phyloP scores from a whole-genome alignment of 345 rosid species.

The Camelina neglecta region DNA sequence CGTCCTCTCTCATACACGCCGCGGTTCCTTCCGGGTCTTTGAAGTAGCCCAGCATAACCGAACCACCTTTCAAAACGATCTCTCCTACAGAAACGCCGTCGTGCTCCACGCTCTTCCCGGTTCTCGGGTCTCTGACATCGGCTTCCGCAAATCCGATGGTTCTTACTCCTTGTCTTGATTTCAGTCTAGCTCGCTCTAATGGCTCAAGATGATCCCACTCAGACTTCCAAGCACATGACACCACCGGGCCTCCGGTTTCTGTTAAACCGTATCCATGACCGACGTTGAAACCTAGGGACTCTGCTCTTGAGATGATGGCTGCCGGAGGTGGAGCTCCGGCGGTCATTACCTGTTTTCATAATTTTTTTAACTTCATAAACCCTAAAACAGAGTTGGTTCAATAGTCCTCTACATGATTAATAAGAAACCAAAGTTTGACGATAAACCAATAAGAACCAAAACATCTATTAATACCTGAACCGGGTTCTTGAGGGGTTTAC shows the following conservation, averaged over 20 bases:
- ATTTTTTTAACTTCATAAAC: neutral
- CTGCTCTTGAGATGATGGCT: conserved; percentile 52
- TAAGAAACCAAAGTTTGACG: neutral
- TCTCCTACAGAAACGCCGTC: conserved; percentile 64
- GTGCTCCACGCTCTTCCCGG: conserved; percentile 52
- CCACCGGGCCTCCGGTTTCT: conserved; percentile 59
- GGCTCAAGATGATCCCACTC: conserved; percentile 55
- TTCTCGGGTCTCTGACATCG: conserved; percentile 51
- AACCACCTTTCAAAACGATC: conserved; percentile 55
- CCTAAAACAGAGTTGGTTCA: conserved; percentile 8
- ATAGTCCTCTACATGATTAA: neutral
- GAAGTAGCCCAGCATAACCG: conserved; percentile 68
- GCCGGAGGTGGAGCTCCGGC: conserved; percentile 67
- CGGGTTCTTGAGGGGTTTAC: conserved; percentile 42
- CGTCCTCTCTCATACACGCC: conserved; percentile 50
- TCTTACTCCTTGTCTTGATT: conserved; percentile 62
- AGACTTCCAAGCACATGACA: conserved; percentile 62
- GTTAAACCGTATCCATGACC: conserved; percentile 71
- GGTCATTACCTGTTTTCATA: conserved; percentile 45
- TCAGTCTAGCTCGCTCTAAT: conserved; percentile 51
- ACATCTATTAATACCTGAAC: conserved; percentile 41
- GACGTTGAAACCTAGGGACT: conserved; percentile 56
- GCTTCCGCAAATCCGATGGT: conserved; percentile 49
- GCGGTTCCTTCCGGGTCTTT: conserved; percentile 58
- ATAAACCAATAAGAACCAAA: neutral